Base-by-base conservation (phyloP, 768 basidiomycete genomes). In the Tricholoma hemisulphureum region DNA sequence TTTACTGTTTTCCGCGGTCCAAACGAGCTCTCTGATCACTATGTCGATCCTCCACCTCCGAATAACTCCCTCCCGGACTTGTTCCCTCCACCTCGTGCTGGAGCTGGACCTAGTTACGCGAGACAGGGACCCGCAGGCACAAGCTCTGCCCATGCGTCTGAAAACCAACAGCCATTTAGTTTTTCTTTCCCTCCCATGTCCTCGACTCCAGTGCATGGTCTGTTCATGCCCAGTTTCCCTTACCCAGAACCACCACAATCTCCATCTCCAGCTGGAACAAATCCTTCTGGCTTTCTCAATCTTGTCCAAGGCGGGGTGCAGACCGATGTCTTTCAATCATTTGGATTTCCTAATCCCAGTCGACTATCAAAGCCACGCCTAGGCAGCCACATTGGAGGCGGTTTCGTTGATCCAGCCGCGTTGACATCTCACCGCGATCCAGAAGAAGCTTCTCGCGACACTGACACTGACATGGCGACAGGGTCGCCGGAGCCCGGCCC, bases 221-320 rank as follows among this genome's bases (percentile, higher is more conserved):
- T 79, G 68, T 76, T 77, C 65, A 64, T 80, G 72, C 70, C 78
- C 11, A 74, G 65, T 55, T 80, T 80, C 59, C 77, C 80, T 20
- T 82, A 79, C 68, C 82, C 82, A 7, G 83, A 85, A 64, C 77
- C 82, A 16, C 83, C 83, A 5, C 78, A 80, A 57, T 85, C 83
- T 6, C 85, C 85, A 16, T 78, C 83, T 2, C 84, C 85, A 6
- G 73, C 75, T 23, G 73, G 77, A 41, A 58, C 69, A 24, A 71
- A 65, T 43, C 29, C 66, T 18, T 41, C 57, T 4, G 55, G 63
- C 9, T 66, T 69, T 52, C 56, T 67, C 26, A 67, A 61, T 41
- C 72, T 69, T 48, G 63, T 63, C n/a, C 62, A 70, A 52, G 46
- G 46, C 7, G 69, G 69, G 21, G 75, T 75, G 24, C 72, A 77